phyloP scores from a whole-genome alignment of 1,284 basidiomycete species.

The Xerocomus minutiporus region DNA sequence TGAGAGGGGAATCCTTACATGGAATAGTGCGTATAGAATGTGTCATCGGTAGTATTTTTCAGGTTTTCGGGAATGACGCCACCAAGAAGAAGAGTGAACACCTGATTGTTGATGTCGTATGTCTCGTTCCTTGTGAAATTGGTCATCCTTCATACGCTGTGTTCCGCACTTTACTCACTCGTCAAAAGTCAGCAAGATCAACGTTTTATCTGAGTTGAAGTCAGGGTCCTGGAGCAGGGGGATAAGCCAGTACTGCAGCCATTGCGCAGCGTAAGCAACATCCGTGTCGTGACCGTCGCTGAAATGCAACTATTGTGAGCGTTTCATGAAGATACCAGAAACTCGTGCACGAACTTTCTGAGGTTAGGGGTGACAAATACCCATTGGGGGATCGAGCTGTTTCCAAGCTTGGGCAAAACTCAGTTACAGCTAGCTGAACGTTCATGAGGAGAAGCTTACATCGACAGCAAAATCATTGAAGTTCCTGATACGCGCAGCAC shows the following conservation, averaged over 20 bases:
- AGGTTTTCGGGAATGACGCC: slow-evolving; percentile 43
- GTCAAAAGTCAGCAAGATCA: slow-evolving; percentile 56
- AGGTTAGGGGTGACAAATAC: slow-evolving; percentile 65
- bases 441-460: slow-evolving; percentile 27
- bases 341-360: slow-evolving; percentile 21
- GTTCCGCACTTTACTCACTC: slow-evolving; percentile 19
- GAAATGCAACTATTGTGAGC: slow-evolving; percentile 17
- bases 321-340: not conserved
- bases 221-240: slow-evolving; percentile 45
- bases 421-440: not conserved
- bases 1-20: slow-evolving; percentile 18
- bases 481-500: slow-evolving; percentile 53
- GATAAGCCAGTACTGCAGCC: slow-evolving; percentile 51
- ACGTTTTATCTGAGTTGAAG: slow-evolving; percentile 49
- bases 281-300: slow-evolving; percentile 52
- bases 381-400: slow-evolving; percentile 56
- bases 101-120: slow-evolving; percentile 43
- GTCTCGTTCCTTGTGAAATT: slow-evolving; percentile 43
- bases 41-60: slow-evolving; percentile 45
- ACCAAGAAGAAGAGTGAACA: slow-evolving; percentile 51
- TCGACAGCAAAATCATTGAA: slow-evolving; percentile 60
- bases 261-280: slow-evolving; percentile 45
- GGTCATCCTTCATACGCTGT: not conserved
- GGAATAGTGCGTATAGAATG: slow-evolving; percentile 68
- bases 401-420: slow-evolving; percentile 22